A percentile compares a stretch with the other conserved stretches of the same genome.
Evolutionary conservation across 768 basidiomycete genomes (phyloP).

Genomic region (Phanerochaete sordida): DNA sequence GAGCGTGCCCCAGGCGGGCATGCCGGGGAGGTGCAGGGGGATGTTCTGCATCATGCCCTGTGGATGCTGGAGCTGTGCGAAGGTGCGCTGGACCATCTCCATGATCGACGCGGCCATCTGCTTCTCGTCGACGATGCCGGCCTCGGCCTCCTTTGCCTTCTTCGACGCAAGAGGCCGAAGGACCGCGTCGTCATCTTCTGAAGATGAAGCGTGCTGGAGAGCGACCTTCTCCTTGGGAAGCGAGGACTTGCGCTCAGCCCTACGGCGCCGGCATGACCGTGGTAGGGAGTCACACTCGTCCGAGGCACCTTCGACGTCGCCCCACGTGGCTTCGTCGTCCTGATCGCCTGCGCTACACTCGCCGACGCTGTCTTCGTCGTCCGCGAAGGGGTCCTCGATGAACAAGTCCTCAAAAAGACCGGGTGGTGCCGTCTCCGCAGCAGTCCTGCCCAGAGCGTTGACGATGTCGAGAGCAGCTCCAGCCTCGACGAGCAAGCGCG

Average conservation of each 20-base stretch:
- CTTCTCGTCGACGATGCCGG: constrained; percentile 27
- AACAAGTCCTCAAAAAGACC: constrained; percentile 42
- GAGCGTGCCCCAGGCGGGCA: constrained; percentile 47
- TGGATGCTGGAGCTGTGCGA: constrained; percentile 56
- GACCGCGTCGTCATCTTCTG: neutral
- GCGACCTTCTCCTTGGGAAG: constrained; percentile 1
- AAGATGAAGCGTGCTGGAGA: neutral
- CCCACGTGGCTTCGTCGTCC: constrained; percentile 62
- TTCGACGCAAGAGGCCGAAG: constrained; percentile 9
- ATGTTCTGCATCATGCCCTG: constrained; percentile 52
- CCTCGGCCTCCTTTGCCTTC: constrained; percentile 20
- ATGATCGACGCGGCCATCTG: constrained; percentile 46
- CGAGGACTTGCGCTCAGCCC: constrained; percentile 1
- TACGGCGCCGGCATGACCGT: neutral
- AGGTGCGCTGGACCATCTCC: constrained; percentile 72
- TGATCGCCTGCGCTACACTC: constrained; percentile 29
- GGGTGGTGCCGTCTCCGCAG: constrained; percentile 53
- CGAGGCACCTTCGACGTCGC: constrained; percentile 63
- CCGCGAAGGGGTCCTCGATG: constrained; percentile 8
- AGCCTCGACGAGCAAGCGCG: constrained; percentile 63
- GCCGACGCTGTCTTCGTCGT: constrained; percentile 16
- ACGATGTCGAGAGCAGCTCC: constrained; percentile 82
- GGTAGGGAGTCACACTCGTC: constrained; percentile 23
- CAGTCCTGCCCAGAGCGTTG: constrained; percentile 64
- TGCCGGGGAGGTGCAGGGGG: constrained; percentile 44